Conservation (phyloP, 306 rosid species). For the Argentina anserina region DNA sequence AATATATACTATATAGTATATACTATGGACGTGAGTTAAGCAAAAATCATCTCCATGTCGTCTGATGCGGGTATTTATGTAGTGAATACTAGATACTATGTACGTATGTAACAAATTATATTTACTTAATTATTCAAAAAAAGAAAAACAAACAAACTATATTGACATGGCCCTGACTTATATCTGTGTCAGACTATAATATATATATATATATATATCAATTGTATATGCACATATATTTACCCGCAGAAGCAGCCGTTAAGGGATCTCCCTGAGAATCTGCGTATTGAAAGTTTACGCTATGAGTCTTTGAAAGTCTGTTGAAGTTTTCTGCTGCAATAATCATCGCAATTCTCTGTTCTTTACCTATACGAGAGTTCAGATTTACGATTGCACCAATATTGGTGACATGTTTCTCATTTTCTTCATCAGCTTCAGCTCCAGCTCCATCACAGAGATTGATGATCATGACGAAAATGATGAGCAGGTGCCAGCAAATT, state of each 20-base stretch:
- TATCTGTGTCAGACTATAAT: no score
- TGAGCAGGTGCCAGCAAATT: no score
- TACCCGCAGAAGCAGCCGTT: constrained; percentile 25
- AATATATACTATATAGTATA: no score
- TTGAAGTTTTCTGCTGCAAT: constrained; percentile 40
- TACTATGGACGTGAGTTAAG: no score
- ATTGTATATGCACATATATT: background rate
- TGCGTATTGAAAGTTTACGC: constrained; percentile 5
- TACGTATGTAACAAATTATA: no score
- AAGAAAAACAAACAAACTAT: no score
- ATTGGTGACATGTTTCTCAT: constrained; percentile 12
- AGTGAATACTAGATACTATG: no score
- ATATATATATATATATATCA: background rate
- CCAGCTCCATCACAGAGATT: background rate
- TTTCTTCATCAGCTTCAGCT: constrained; percentile 4
- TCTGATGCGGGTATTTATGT: no score
- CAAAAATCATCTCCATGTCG: no score
- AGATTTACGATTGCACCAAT: constrained; percentile 44
- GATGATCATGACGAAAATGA: no score
- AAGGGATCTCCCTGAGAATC: constrained; percentile 14
- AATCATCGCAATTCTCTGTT: constrained; percentile 43
- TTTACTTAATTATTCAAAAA: no score
- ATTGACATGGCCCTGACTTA: background rate
- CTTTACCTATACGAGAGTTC: constrained; percentile 34
- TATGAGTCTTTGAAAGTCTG: constrained; percentile 10